Evolutionary conservation across 2,329 filamentous ascomycete genomes (phyloP).

Genomic region (Scolecobasidium constrictum): DNA sequence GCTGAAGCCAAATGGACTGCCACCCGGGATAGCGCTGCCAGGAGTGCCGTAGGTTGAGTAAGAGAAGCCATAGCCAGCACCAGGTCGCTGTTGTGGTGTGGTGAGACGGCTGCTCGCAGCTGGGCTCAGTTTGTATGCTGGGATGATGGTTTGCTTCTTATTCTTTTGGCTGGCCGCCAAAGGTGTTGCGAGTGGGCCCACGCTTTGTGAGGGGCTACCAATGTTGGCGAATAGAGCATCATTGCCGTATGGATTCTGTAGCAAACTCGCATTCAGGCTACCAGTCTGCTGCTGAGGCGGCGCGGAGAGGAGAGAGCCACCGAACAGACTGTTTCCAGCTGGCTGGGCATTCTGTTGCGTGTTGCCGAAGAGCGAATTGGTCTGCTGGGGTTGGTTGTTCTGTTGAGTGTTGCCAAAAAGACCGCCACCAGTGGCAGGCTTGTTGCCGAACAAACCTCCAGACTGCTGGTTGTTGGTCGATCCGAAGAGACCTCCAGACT

Average conservation of each 20-base stretch:
- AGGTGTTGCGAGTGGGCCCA: constrained; percentile 85
- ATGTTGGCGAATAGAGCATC: constrained; percentile 75
- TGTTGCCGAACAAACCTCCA: constrained; percentile 30
- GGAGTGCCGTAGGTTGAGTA: constrained; percentile 89
- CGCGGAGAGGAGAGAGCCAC: constrained; percentile 33
- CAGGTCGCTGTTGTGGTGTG: constrained; percentile 66
- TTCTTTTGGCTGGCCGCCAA: constrained; percentile 65
- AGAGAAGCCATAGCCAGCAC: constrained; percentile 77
- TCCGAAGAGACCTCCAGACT: constrained; percentile 36
- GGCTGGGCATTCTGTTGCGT: constrained; percentile 31
- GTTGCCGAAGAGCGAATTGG: constrained; percentile 30
- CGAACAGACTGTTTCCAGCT: constrained; percentile 38
- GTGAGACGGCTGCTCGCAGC: constrained; percentile 66
- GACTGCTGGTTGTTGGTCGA: constrained; percentile 23
- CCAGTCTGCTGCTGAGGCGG: constrained; percentile 38
- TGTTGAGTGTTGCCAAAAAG: constrained; percentile 11
- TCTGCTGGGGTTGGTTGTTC: constrained; percentile 23
- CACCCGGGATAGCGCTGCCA: constrained; percentile 39
- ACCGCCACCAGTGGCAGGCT: constrained; percentile 16
- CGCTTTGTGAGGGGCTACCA: constrained; percentile 53
- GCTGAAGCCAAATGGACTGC: constrained; percentile 56
- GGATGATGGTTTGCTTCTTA: constrained; percentile 69
- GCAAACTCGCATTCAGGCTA: constrained; percentile 58
- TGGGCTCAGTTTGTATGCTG: constrained; percentile 79
- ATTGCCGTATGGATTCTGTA: constrained; percentile 80